A percentile compares a stretch with the other conserved stretches of the same genome.
These are phyloP conservation scores for Populus hybrid DNA, from an alignment of 441 rosid species.

Conservation along the genomic window DNA sequence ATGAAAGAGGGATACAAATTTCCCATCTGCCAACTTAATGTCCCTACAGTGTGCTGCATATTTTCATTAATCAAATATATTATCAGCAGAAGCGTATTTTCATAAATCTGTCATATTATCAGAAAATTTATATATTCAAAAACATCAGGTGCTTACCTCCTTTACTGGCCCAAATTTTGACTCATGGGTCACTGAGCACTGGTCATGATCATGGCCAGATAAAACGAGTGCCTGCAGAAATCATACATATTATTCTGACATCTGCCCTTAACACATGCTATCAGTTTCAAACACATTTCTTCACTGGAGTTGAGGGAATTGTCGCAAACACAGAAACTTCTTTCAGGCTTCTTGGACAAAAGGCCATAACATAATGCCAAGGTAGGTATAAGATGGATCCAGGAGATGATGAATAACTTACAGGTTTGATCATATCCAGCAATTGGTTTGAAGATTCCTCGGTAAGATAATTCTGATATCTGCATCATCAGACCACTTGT, in stretches of 20 bases:
- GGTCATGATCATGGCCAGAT: slow-evolving; percentile 96
- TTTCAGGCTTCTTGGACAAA: background rate
- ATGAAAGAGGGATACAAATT: slow-evolving; percentile 91
- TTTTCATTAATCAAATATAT: slow-evolving; percentile 24
- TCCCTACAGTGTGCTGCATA: slow-evolving; percentile 87
- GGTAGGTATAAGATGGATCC: background rate
- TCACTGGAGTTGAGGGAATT: background rate
- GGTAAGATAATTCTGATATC: slow-evolving; percentile 79
- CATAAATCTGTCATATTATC: background rate
- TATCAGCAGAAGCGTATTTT: background rate
- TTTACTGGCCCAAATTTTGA: slow-evolving; percentile 40
- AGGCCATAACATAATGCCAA: background rate
- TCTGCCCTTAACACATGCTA: background rate
- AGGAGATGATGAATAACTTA: slow-evolving; percentile 35
- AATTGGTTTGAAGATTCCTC: slow-evolving; percentile 66
- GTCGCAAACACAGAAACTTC: background rate
- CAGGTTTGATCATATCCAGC: slow-evolving; percentile 67
- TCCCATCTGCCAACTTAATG: slow-evolving; percentile 96
- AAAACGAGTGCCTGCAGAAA: slow-evolving; percentile 59
- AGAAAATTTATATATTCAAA: slow-evolving; percentile 11
- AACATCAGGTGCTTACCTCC: slow-evolving; percentile 51
- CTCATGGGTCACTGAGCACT: slow-evolving; percentile 62
- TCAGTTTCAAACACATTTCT: background rate
- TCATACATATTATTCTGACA: slow-evolving; percentile 1
- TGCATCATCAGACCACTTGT: slow-evolving; percentile 32